These are phyloP conservation scores for Apiotrichum mycotoxinovorans DNA, from an alignment of 1,284 basidiomycete species.

Conservation along the genomic window DNA sequence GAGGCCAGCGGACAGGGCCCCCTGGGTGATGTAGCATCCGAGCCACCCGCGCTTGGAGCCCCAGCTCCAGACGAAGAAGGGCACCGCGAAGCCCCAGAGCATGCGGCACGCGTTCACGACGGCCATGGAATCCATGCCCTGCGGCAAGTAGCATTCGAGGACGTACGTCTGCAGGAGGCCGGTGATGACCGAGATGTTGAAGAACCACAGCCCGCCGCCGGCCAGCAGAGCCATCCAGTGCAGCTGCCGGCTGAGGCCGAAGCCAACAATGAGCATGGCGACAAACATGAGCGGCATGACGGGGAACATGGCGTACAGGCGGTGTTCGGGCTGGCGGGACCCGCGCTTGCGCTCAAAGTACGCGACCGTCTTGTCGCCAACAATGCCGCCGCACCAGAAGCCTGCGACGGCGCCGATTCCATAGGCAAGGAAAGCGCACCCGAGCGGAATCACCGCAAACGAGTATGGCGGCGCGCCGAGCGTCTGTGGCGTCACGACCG, in stretches of 20 bases:
- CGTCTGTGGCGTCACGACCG: conserved; percentile 40
- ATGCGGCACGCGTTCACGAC: conserved; percentile 48
- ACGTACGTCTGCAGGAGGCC: conserved; percentile 41
- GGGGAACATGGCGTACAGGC: conserved; percentile 38
- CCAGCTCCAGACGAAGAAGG: conserved; percentile 46
- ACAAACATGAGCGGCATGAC: conserved; percentile 33
- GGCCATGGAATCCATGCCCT: conserved; percentile 41
- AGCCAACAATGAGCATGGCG: conserved; percentile 40
- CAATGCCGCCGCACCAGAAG: conserved; percentile 43
- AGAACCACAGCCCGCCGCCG: conserved; percentile 42
- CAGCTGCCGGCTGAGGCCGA: conserved; percentile 32
- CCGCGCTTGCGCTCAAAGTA: conserved; percentile 35
- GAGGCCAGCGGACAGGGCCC: conserved; percentile 28
- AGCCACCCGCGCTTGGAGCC: conserved; percentile 29
- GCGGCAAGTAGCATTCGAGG: conserved; percentile 40
- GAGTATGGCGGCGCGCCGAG: conserved; percentile 41
- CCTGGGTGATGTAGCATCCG: conserved; percentile 35
- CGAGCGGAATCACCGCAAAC: conserved; percentile 39
- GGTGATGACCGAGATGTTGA: conserved; percentile 32
- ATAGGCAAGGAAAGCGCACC: conserved; percentile 40
- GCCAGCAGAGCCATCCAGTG: conserved; percentile 47
- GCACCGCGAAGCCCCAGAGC: conserved; percentile 44
- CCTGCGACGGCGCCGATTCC: conserved; percentile 43
- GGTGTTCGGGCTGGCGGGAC: conserved; percentile 45
- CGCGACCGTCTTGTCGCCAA: conserved; percentile 39